Conservation (phyloP, 139 green algal genomes). For the Choricystis sp. region DNA sequence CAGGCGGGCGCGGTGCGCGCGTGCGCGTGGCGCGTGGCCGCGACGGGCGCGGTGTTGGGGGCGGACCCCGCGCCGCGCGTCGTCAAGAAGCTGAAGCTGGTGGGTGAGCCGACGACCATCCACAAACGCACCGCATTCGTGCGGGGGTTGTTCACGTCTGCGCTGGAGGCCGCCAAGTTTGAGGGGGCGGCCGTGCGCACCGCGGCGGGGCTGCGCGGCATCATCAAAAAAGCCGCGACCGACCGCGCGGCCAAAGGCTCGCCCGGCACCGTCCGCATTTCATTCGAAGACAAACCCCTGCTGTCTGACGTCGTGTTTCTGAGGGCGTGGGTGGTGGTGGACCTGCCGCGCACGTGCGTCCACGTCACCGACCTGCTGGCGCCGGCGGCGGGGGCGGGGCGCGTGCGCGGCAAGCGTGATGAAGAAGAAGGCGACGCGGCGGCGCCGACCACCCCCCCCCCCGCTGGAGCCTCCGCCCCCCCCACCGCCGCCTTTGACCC, state of each 20-base stretch:
- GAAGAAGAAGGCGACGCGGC: neutral
- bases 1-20: slow-evolving; percentile 11
- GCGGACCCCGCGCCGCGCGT: slow-evolving; percentile 58
- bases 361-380: slow-evolving; percentile 78
- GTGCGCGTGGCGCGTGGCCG: slow-evolving; percentile 62
- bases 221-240: slow-evolving; percentile 78
- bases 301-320: slow-evolving; percentile 83
- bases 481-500: slow-evolving; percentile 21
- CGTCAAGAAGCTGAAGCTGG: slow-evolving; percentile 97
- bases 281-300: slow-evolving; percentile 95
- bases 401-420: slow-evolving; percentile 1
- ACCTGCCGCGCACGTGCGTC: slow-evolving; percentile 85
- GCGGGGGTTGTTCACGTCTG: slow-evolving; percentile 81
- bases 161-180: slow-evolving; percentile 67
- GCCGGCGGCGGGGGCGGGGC: slow-evolving; percentile 4
- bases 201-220: slow-evolving; percentile 84
- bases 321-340: slow-evolving; percentile 74
- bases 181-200: slow-evolving; percentile 79
- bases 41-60: slow-evolving; percentile 81
- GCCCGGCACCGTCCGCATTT: slow-evolving; percentile 46
- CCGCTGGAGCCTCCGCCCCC: neutral
- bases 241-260: neutral
- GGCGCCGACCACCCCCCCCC: neutral
- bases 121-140: slow-evolving; percentile 86
- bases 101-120: slow-evolving; percentile 72